Conservation (phyloP, 1,139 yeast species). For the Hyphopichia khmerensis region DNA sequence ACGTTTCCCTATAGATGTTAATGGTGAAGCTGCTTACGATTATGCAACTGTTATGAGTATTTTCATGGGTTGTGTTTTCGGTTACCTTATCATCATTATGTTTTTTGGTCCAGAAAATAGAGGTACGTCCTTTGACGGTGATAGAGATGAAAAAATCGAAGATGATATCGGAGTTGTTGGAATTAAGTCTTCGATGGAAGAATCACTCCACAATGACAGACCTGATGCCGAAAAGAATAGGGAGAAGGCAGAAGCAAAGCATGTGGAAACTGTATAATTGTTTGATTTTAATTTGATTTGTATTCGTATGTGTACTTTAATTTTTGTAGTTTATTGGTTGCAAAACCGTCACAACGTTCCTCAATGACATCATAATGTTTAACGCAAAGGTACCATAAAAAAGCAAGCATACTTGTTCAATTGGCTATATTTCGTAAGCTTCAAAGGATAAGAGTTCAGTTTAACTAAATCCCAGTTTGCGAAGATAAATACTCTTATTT, state of each 20-base stretch:
- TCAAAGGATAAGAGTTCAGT: too few relatives aligned
- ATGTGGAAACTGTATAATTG: background rate
- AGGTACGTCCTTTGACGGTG: conserved; percentile 2
- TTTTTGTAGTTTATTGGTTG: too few relatives aligned
- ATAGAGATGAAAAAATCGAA: conserved; percentile 8
- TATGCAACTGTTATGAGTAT: conserved; percentile 49
- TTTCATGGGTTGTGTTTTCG: conserved; percentile 37
- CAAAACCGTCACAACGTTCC: too few relatives aligned
- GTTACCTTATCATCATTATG: conserved; percentile 23
- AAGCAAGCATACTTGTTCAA: too few relatives aligned
- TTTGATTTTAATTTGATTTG: background rate
- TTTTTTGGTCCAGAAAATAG: conserved; percentile 33
- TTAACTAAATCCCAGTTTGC: too few relatives aligned
- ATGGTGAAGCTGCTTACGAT: conserved; percentile 30
- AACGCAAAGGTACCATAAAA: too few relatives aligned
- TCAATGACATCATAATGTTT: too few relatives aligned
- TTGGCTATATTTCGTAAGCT: too few relatives aligned
- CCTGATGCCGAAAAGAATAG: background rate
- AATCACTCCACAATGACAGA: conserved; percentile 2
- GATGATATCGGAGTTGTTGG: background rate
- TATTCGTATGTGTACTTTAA: background rate
- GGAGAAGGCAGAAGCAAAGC: background rate
- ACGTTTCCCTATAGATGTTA: conserved; percentile 42
- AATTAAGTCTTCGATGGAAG: conserved; percentile 4
- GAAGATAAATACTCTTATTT: too few relatives aligned